These are phyloP conservation scores for Sabuloglossum arenarium DNA, from an alignment of 495 filamentous ascomycete species.

Conservation along the genomic window DNA sequence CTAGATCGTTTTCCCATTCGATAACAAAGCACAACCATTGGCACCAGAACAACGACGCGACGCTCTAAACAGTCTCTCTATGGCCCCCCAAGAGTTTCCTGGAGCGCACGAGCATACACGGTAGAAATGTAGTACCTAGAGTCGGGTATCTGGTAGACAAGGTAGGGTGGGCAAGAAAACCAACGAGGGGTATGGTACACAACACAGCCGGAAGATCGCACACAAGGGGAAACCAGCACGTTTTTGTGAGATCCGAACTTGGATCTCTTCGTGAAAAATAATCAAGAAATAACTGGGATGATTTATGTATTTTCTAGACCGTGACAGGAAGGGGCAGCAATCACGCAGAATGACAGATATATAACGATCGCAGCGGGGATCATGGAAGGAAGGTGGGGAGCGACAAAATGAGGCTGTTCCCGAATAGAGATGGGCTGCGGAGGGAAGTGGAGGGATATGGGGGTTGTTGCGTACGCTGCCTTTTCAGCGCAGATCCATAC, in stretches of 20 bases:
- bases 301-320: constrained; percentile 1
- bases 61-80: background rate
- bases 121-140: constrained; percentile 3
- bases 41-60: background rate
- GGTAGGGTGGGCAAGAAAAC: background rate
- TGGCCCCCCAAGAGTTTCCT: background rate
- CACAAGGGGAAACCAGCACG: background rate
- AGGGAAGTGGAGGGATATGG: background rate
- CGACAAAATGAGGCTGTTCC: background rate
- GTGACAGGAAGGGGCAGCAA: background rate
- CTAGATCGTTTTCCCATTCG: background rate
- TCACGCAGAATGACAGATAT: no score
- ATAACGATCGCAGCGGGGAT: background rate
- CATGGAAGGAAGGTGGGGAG: background rate
- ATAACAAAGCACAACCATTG: constrained; percentile 3
- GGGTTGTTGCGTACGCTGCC: background rate
- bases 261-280: background rate
- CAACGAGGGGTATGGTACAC: constrained; percentile 2
- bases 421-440: background rate
- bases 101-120: background rate
- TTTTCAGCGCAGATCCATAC: background rate
- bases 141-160: constrained; percentile 1
- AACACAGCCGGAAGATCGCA: background rate
- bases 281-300: background rate
- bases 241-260: background rate